Evolutionary conservation across 176 grass and related monocot genomes (phyloP), one percentile per base, ranked within the genome.

Genomic region (Triticum urartu): DNA sequence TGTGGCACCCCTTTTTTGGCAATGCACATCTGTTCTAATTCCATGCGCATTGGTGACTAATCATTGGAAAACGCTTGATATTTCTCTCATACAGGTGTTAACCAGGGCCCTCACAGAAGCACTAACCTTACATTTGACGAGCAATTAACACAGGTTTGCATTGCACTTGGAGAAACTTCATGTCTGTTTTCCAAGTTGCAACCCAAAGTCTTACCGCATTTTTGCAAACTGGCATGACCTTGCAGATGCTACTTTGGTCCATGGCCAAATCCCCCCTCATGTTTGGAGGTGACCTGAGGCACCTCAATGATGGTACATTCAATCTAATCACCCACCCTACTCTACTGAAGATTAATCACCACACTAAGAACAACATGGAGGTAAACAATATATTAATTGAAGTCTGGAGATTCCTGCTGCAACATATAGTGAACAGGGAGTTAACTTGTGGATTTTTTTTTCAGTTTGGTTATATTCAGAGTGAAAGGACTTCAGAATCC

Each of bases 181-280:
- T 63, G 35, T 64, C 38, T 20, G 8, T 18, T 89, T 52, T 83
- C 28, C 52, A 85, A 11, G 81, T 30, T 85, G 26, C 30, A 60
- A 43, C 58, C 47, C 12, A 39, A 50, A 30, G 7, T 75, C 54
- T 76, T 4, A 90, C 43, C 43, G 5, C 28, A 47, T 20, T 20
- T 75, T 86, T 83, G 87, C 42, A 74, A 74, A 75, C 39, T 48
- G 40, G 13, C 45, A 45, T 47, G 45, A 14, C 42, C 45, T 72
- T 71, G n/a, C 88, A 98, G 95, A 93, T 98, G 80, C 69, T 91
- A 63, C 93, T 98, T 85, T 98, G 95, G 95, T 93, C 91, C 62
- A 98, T 98, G 85, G 93, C 86, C 28, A 98, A 93, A 65, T 98
- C 95, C 6, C 95, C 93, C 68, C 83, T 98, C 34, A 95, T 95